phyloP scores from a whole-genome alignment of 805 yeast genomes.

The Sungouiella thailandica region DNA sequence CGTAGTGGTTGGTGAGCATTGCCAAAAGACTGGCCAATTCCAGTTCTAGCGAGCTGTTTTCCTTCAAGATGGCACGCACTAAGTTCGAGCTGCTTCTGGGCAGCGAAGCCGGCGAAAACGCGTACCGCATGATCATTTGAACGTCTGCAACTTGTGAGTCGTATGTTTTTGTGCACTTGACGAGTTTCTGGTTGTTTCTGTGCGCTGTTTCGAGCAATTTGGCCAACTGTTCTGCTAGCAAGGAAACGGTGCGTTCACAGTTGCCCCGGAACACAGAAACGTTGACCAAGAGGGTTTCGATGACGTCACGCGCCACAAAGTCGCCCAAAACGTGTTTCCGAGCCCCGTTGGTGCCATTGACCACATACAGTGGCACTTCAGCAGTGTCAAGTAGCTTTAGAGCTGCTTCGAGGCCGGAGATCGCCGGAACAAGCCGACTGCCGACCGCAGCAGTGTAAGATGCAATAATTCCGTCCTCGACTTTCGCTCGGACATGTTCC shows the following conservation, averaged over 20 bases:
- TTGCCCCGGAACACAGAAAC: constrained; percentile 25
- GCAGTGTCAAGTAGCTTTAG: constrained; percentile 20
- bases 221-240: constrained; percentile 1
- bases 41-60: constrained; percentile 50
- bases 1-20: constrained; percentile 76
- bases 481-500: constrained; percentile 13
- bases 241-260: constrained; percentile 4
- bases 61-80: constrained; percentile 14
- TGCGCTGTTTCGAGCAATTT: constrained; percentile 3
- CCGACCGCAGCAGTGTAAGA: constrained; percentile 8
- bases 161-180: constrained; percentile 11
- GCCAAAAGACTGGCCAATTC: constrained; percentile 68
- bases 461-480: constrained; percentile 9
- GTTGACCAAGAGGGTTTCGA: constrained; percentile 20
- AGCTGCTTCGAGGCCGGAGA: constrained; percentile 21
- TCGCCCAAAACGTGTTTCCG: constrained; percentile 18
- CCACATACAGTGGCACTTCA: constrained; percentile 24
- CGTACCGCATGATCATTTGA: constrained; percentile 4
- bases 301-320: constrained; percentile 32
- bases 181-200: constrained; percentile 9
- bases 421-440: constrained; percentile 17
- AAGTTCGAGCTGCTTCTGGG: constrained; percentile 3
- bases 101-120: background rate
- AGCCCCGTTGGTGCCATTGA: no score
- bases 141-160: constrained; percentile 9